Evolutionary conservation across 345 rosid genomes (phyloP).

Genomic region (Populus simonii): DNA sequence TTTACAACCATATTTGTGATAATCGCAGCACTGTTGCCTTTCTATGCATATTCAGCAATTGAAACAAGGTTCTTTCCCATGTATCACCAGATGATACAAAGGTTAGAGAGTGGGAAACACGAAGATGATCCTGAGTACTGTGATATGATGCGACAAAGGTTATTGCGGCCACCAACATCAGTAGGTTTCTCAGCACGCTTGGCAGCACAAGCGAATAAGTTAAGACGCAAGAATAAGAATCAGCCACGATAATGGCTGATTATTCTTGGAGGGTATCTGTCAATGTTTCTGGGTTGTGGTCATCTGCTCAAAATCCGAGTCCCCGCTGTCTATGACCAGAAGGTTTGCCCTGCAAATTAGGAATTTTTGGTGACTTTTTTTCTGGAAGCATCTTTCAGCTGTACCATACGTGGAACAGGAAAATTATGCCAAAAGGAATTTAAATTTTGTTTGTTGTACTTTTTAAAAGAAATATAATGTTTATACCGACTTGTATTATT

Average conservation of each 20-base stretch:
- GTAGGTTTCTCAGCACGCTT: conserved; percentile 75
- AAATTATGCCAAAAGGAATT: background rate
- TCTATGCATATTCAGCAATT: conserved; percentile 55
- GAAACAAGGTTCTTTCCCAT: conserved; percentile 86
- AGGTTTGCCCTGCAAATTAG: background rate
- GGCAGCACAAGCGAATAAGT: conserved; percentile 24
- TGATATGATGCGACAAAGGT: conserved; percentile 75
- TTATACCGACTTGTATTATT: background rate
- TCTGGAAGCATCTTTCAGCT: background rate
- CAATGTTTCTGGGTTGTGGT: background rate
- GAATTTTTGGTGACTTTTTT: background rate
- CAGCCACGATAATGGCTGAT: conserved; percentile 10
- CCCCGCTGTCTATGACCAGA: background rate
- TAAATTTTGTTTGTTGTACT: conserved; percentile 16
- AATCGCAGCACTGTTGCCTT: conserved; percentile 55
- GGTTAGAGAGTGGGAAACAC: conserved; percentile 71
- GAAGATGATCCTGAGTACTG: conserved; percentile 65
- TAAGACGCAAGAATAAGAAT: conserved; percentile 5
- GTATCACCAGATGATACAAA: conserved; percentile 87
- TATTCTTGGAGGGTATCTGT: background rate
- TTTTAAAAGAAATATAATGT: background rate
- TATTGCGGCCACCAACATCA: conserved; percentile 53
- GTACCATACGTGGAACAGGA: conserved; percentile 1
- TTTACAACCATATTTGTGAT: conserved; percentile 51
- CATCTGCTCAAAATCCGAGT: background rate